phyloP scores from a whole-genome alignment of 2,329 filamentous ascomycete genomes.

The Epichloe sibirici region DNA sequence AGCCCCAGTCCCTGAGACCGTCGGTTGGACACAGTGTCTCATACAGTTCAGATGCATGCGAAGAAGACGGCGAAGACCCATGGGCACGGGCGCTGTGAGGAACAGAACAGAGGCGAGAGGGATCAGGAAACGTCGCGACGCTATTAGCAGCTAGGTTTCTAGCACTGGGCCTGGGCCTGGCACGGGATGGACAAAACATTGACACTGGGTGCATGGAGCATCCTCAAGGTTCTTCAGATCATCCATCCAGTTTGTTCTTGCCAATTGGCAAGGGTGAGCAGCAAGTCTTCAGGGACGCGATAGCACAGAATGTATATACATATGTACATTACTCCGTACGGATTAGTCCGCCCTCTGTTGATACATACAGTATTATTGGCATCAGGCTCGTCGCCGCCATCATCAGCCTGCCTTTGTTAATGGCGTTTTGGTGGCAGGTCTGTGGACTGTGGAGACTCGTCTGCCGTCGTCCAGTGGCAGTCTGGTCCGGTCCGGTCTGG shows the following conservation, averaged over 20 bases:
- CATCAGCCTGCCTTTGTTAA: not conserved
- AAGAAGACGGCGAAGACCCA: not conserved
- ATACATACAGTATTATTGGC: too few species aligned
- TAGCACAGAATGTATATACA: too few species aligned
- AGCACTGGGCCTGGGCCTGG: not conserved
- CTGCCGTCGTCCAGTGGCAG: too few species aligned
- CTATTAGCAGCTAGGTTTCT: not conserved
- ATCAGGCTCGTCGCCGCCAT: not conserved
- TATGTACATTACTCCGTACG: too few species aligned
- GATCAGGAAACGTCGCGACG: not conserved
- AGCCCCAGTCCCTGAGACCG: slow-evolving; percentile 7
- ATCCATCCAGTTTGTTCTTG: not conserved
- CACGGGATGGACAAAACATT: not conserved
- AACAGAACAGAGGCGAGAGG: not conserved
- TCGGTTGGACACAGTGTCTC: slow-evolving; percentile 1
- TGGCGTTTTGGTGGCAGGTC: too few species aligned
- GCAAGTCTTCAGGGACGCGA: too few species aligned
- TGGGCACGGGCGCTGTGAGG: not conserved
- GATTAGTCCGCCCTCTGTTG: not conserved
- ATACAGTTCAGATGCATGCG: not conserved
- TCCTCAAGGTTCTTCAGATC: not conserved
- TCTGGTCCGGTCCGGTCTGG: too few species aligned
- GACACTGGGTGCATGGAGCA: not conserved
- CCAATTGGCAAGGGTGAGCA: not conserved
- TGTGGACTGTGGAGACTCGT: too few species aligned